These are phyloP conservation scores for Penicillium sumatraense DNA, from an alignment of 2,329 filamentous ascomycete genomes.

Conservation along the genomic window DNA sequence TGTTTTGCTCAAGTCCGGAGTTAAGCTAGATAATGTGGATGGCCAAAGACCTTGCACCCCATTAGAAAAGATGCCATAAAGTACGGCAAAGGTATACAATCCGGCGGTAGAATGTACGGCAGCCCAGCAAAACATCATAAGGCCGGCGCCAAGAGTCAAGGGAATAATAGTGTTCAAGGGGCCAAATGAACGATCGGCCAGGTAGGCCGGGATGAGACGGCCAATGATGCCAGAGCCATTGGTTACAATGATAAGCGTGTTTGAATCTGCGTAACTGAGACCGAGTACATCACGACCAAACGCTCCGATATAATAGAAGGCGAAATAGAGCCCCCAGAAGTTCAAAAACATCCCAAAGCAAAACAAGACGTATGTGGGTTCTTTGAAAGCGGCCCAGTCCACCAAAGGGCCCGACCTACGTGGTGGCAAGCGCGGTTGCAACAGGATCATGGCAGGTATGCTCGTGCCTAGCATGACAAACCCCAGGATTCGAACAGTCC, in stretches of 20 bases:
- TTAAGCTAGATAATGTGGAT: constrained; percentile 17
- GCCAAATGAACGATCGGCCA: constrained; percentile 60
- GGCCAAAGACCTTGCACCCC: constrained; percentile 18
- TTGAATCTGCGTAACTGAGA: constrained; percentile 50
- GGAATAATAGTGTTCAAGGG: constrained; percentile 62
- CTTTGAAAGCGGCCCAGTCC: constrained; percentile 15
- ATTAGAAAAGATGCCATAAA: constrained; percentile 40
- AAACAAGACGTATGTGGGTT: constrained; percentile 45
- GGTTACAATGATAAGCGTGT: constrained; percentile 61
- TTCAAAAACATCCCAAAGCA: constrained; percentile 21
- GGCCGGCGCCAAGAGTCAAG: constrained; percentile 49
- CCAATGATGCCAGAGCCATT: constrained; percentile 62
- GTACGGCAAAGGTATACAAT: constrained; percentile 50
- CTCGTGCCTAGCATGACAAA: constrained; percentile 25
- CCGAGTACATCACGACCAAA: constrained; percentile 51
- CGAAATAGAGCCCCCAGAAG: constrained; percentile 47
- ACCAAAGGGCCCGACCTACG: constrained; percentile 12
- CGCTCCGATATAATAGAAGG: constrained; percentile 63
- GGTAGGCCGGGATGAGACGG: constrained; percentile 57
- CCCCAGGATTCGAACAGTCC: constrained; percentile 39
- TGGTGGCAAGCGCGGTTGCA: constrained; percentile 12
- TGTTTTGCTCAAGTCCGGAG: constrained; percentile 15
- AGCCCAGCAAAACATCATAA: constrained; percentile 62
- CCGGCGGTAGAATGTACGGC: constrained; percentile 48
- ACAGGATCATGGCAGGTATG: constrained; percentile 8